These are phyloP conservation scores for Mycena albidolilacea DNA, from an alignment of 768 basidiomycete genomes.

Conservation along the genomic window DNA sequence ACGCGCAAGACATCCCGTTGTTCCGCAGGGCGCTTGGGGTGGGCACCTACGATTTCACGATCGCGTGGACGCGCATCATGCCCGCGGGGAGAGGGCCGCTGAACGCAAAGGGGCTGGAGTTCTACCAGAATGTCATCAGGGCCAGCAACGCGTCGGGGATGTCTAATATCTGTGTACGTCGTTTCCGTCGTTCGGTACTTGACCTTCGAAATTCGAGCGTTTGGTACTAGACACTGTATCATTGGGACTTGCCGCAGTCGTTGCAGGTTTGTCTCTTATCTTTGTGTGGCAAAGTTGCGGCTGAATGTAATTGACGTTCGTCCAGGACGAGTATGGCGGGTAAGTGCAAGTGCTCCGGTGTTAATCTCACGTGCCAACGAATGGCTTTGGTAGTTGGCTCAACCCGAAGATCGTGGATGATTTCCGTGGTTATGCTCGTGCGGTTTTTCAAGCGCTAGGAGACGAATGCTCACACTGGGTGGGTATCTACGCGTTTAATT, in stretches of 20 bases:
- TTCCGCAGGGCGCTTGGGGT: slow-evolving; percentile 60
- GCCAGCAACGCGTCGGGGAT: slow-evolving; percentile 62
- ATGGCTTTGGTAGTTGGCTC: slow-evolving; percentile 55
- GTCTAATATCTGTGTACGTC: slow-evolving; percentile 58
- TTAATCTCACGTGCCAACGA: not conserved
- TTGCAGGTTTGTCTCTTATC: slow-evolving; percentile 59
- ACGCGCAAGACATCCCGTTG: slow-evolving; percentile 60
- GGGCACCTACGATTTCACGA: slow-evolving; percentile 66
- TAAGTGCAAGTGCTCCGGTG: not conserved
- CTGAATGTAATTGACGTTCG: not conserved
- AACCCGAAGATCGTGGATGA: slow-evolving; percentile 63
- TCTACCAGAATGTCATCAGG: slow-evolving; percentile 62
- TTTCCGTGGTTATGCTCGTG: slow-evolving; percentile 59
- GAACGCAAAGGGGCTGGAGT: slow-evolving; percentile 61
- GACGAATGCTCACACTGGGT: slow-evolving; percentile 38
- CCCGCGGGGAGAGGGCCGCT: slow-evolving; percentile 63
- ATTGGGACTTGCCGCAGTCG: slow-evolving; percentile 69
- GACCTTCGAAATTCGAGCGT: not conserved
- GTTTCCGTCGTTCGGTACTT: slow-evolving; percentile 43
- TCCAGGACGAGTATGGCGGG: slow-evolving; percentile 38
- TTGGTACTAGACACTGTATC: slow-evolving; percentile 57
- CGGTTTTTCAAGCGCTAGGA: slow-evolving; percentile 36
- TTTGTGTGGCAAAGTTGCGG: too few species aligned
- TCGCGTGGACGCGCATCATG: slow-evolving; percentile 70
- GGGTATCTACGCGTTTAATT: not conserved